Conservation (phyloP, 352 stramenopile species). For the Pythium utonaiense region DNA sequence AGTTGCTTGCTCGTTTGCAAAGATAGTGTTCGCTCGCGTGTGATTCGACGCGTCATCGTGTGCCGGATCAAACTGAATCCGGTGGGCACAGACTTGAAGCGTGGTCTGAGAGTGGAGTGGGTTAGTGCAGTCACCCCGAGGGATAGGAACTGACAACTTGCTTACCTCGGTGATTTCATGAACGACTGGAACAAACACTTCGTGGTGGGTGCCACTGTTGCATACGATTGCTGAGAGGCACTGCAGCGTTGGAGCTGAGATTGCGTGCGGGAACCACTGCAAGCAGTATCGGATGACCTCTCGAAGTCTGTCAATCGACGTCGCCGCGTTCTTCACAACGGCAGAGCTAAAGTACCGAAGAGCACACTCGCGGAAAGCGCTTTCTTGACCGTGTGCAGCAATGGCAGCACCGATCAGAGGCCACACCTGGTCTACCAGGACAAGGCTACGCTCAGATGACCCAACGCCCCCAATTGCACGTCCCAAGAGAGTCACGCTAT, state of each 20-base stretch:
- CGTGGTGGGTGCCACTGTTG: conserved; percentile 5
- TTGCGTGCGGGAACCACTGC: conserved; percentile 14
- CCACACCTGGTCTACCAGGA: conserved; percentile 51
- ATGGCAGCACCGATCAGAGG: conserved; percentile 35
- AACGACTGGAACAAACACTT: conserved; percentile 2
- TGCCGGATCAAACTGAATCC: conserved; percentile 37
- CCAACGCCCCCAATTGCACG: conserved; percentile 52
- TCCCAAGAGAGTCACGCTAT: conserved; percentile 42
- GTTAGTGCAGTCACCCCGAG: no score
- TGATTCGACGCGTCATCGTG: conserved; percentile 20
- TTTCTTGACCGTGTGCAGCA: conserved; percentile 24
- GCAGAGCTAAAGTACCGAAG: conserved; percentile 49
- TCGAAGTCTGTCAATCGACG: neutral
- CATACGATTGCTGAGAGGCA: conserved; percentile 14
- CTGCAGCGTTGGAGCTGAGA: conserved; percentile 9
- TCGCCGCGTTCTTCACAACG: conserved; percentile 6
- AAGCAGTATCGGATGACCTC: conserved; percentile 13
- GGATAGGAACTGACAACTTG: no score
- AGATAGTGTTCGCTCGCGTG: conserved; percentile 29
- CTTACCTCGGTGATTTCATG: conserved; percentile 16
- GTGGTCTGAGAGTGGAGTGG: no score
- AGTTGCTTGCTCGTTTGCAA: conserved; percentile 31
- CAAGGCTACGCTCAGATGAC: conserved; percentile 24
- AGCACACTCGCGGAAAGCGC: conserved; percentile 28
- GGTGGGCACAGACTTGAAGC: conserved; percentile 33